Evolutionary conservation across 202 grass and related monocot genomes (phyloP).

Genomic region (Zizania palustris): DNA sequence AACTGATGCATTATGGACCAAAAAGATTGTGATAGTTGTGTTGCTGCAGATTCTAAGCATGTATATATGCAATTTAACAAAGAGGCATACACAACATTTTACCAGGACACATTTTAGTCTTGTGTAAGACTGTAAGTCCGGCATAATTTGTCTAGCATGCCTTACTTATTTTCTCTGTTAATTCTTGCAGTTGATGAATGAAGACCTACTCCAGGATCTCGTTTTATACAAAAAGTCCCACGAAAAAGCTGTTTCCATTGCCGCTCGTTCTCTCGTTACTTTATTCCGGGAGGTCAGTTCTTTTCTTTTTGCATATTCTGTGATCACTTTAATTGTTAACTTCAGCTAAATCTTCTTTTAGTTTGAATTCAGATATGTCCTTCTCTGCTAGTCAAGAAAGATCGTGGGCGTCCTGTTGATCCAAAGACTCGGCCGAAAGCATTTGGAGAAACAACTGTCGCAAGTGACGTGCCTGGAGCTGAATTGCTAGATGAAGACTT

Average conservation of each 20-base stretch:
- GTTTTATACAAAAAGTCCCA: slow-evolving; percentile 97
- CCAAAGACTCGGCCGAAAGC: slow-evolving; percentile 88
- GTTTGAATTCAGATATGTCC: slow-evolving; percentile 81
- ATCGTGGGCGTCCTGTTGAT: slow-evolving; percentile 79
- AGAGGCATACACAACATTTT: background rate
- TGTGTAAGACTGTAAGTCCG: background rate
- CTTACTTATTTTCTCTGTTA: background rate
- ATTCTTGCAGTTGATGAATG: slow-evolving; percentile 81
- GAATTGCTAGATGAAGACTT: slow-evolving; percentile 70
- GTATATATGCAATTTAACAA: background rate
- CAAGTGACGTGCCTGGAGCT: slow-evolving; percentile 65
- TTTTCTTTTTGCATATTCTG: slow-evolving; percentile 20
- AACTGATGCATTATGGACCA: background rate
- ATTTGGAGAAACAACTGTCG: slow-evolving; percentile 73
- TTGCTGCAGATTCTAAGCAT: background rate
- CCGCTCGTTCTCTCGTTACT: slow-evolving; percentile 83
- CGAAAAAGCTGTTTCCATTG: slow-evolving; percentile 91
- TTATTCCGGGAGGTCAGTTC: slow-evolving; percentile 86
- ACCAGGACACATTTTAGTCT: slow-evolving; percentile 6
- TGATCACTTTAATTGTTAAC: slow-evolving; percentile 20
- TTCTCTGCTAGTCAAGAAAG: slow-evolving; percentile 95
- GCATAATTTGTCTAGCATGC: background rate
- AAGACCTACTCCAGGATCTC: slow-evolving; percentile 96
- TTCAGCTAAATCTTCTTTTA: slow-evolving; percentile 32
- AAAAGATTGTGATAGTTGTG: slow-evolving; percentile 26